phyloP scores from a whole-genome alignment of 805 yeast species.

The Metschnikowia noctiluminum region DNA sequence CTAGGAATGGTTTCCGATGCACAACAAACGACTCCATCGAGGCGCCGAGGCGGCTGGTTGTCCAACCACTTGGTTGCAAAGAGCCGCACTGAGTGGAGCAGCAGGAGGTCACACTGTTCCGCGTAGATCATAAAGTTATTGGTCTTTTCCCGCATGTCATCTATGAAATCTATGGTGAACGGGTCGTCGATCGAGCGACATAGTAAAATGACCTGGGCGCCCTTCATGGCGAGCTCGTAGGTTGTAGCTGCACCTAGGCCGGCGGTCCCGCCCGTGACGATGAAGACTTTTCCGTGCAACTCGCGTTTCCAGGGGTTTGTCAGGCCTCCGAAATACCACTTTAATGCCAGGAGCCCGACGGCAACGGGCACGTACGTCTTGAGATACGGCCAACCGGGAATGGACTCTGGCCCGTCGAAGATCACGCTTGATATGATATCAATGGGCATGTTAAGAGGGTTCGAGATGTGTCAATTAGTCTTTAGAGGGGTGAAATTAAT shows the following conservation, averaged over 20 bases:
- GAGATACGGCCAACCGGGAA: conserved; percentile 72
- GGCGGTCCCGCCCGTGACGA: conserved; percentile 90
- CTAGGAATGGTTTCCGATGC: conserved; percentile 82
- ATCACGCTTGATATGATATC: conserved; percentile 70
- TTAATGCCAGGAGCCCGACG: conserved; percentile 42
- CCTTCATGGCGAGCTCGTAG: conserved; percentile 67
- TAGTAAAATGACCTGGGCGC: conserved; percentile 82
- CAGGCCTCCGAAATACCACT: conserved; percentile 76
- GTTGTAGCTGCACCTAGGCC: conserved; percentile 83
- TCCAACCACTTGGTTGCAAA: conserved; percentile 96
- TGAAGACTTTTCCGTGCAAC: conserved; percentile 81
- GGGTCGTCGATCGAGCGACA: conserved; percentile 59
- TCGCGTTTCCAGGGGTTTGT: conserved; percentile 90
- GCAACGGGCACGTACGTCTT: conserved; percentile 54
- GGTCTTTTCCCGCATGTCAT: conserved; percentile 68
- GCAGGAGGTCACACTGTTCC: conserved; percentile 81
- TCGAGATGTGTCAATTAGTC: too few species aligned
- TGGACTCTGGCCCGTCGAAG: conserved; percentile 65
- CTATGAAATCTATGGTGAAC: conserved; percentile 79
- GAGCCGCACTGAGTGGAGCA: conserved; percentile 71
- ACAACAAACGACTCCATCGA: conserved; percentile 86
- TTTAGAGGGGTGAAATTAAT: too few species aligned
- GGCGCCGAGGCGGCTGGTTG: conserved; percentile 81
- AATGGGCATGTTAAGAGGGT: conserved; percentile 62
- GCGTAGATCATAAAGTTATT: conserved; percentile 77